Conservation (phyloP, 2,329 filamentous ascomycete genomes). For the Plenodomus biglobosus region DNA sequence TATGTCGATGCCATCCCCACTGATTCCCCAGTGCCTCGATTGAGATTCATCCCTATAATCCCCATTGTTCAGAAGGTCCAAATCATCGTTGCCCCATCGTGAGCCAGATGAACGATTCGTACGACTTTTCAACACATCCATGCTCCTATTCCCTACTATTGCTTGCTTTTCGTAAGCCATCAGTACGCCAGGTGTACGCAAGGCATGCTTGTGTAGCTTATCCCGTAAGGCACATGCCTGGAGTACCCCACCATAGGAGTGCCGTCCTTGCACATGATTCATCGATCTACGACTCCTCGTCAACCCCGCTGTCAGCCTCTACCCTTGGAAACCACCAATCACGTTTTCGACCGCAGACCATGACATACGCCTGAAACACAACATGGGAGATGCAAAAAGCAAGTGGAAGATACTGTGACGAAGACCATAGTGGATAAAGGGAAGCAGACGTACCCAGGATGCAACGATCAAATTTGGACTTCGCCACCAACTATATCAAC, state of each 20-base stretch:
- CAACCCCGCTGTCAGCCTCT: conserved; percentile 27
- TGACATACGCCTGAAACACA: conserved; percentile 27
- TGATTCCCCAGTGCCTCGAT: neutral
- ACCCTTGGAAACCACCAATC: conserved; percentile 22
- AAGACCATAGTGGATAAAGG: neutral
- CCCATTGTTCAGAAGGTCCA: neutral
- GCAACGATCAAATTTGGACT: neutral
- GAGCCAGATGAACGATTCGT: neutral
- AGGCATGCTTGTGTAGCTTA: conserved; percentile 3
- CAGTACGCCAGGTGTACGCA: conserved; percentile 8
- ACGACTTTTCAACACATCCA: neutral
- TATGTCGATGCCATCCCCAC: neutral
- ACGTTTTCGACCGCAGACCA: conserved; percentile 12
- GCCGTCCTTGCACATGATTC: conserved; percentile 14
- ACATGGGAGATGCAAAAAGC: conserved; percentile 19
- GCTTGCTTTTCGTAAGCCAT: neutral
- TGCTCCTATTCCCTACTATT: neutral
- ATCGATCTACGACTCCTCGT: conserved; percentile 6
- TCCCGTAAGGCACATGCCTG: conserved; percentile 8
- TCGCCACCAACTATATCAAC: neutral
- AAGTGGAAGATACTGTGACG: neutral
- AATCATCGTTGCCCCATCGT: neutral
- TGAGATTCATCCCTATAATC: neutral
- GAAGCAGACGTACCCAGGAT: neutral
- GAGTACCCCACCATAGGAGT: conserved; percentile 13